Base-by-base conservation (phyloP, 2,329 filamentous ascomycete genomes). In the Dactylellina parvicollis region DNA sequence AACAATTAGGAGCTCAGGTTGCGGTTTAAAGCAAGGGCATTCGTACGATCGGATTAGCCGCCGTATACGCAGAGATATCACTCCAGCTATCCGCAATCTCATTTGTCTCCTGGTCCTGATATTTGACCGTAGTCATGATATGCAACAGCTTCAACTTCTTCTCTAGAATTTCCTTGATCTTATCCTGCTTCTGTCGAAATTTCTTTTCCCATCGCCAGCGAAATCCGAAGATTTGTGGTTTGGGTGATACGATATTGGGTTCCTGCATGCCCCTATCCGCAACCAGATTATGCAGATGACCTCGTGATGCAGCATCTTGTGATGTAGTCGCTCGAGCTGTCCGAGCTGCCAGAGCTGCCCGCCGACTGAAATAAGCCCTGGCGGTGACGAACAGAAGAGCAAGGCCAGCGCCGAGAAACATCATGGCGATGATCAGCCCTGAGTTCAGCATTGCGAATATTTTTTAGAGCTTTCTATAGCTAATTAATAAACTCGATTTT, bases 101-200 rank as follows among this genome's bases (percentile, higher is more conserved):
- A 12, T 55, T 66, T 9, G 69, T 66, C 28, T 73, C 69, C 18
- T 60, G 66, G 16, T 66, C 69, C 10, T 66, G 52, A 22, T 73
- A 73, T 34, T 73, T 66, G 4, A 73, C 60, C 1, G 69, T 73
- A n/a, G 69, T 46, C 69, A 73, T 66, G 1, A 73, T 46, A 56
- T 73, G 69, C 24, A 73, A 30, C 46, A 73, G 10, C 47, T 73
- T 73, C 12, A 73, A 28, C 18, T 66, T 55, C 18, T 32, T 55
- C n/a, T 55, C 54, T 10, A 73, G 36, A 60, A 73, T 66, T 24
- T 61, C 46, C 22, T 73, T 60, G n/a, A 73, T 60, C 14, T 49
- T 22, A 4, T 60, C 54, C 40, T 61, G 69, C 18, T 73, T 73
- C 24, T 20, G 34, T 26, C 22, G n/a, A 16, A 73, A 73, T 18